A percentile compares a stretch with the other conserved stretches of the same genome.
phyloP scores from a whole-genome alignment of 116 monocot genomes.

The Zostera marina region DNA sequence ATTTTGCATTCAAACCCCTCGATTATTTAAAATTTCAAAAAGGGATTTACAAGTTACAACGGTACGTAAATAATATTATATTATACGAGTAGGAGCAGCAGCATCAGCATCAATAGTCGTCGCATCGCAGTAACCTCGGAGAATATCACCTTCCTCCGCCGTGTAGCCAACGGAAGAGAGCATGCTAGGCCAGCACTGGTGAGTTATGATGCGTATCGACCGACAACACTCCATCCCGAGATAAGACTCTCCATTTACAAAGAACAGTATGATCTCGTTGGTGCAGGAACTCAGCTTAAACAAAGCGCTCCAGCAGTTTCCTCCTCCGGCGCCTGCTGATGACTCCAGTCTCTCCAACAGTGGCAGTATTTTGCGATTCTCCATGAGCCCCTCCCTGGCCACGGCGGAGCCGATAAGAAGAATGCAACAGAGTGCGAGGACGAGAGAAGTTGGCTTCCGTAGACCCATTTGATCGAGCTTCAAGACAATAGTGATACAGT shows the following conservation, averaged over 20 bases:
- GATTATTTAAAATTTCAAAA: too few relatives aligned
- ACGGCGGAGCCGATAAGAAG: not conserved
- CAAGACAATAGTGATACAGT: too few relatives aligned
- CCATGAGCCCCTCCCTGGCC: not conserved
- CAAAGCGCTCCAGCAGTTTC: slow-evolving; percentile 20
- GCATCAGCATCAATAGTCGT: too few relatives aligned
- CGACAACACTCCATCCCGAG: slow-evolving; percentile 53
- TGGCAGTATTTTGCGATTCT: not conserved
- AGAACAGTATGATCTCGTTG: slow-evolving; percentile 64
- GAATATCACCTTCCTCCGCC: slow-evolving; percentile 44
- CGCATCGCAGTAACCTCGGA: slow-evolving; percentile 57
- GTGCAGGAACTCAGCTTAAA: slow-evolving; percentile 50
- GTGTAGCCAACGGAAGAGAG: slow-evolving; percentile 50
- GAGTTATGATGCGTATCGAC: slow-evolving; percentile 48
- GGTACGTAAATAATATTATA: too few relatives aligned
- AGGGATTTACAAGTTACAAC: too few relatives aligned
- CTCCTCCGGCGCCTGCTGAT: slow-evolving; percentile 8
- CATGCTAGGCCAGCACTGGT: slow-evolving; percentile 63
- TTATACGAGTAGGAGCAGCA: not conserved
- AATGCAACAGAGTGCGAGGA: not conserved
- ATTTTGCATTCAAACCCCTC: too few relatives aligned
- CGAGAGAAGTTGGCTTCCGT: not conserved
- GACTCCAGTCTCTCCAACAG: not conserved
- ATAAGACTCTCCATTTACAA: slow-evolving; percentile 60
- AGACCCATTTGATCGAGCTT: too few relatives aligned